Conservation (phyloP, 2,329 filamentous ascomycete species). For the Talaromyces sp. region DNA sequence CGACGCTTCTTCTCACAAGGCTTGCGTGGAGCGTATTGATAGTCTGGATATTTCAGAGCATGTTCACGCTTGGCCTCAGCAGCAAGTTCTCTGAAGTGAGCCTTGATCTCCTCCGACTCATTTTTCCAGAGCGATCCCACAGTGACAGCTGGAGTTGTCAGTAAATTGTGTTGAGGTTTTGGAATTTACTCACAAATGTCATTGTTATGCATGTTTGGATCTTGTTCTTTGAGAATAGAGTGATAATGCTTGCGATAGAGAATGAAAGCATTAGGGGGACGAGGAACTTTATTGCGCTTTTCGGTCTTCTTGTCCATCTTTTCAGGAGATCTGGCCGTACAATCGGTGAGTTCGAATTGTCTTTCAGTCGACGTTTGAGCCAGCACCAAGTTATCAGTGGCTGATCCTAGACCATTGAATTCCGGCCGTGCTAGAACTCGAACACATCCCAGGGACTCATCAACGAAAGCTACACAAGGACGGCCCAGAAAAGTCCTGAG, state of each 20-base stretch:
- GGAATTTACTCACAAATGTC: slow-evolving; percentile 39
- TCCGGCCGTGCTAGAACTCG: slow-evolving; percentile 30
- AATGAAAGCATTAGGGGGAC: slow-evolving; percentile 48
- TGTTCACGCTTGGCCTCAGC: slow-evolving; percentile 42
- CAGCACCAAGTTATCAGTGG: slow-evolving; percentile 24
- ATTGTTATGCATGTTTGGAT: slow-evolving; percentile 45
- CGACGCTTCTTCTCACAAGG: slow-evolving; percentile 47
- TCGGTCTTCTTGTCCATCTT: slow-evolving; percentile 12
- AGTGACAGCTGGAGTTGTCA: slow-evolving; percentile 32
- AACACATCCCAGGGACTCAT: slow-evolving; percentile 29
- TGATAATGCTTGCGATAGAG: slow-evolving; percentile 45
- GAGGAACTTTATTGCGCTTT: slow-evolving; percentile 38
- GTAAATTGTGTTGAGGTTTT: not conserved
- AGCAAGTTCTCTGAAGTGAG: slow-evolving; percentile 38
- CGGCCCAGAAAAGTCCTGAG: slow-evolving; percentile 27
- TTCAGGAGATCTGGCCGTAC: slow-evolving; percentile 1
- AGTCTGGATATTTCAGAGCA: slow-evolving; percentile 40
- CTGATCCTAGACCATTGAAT: slow-evolving; percentile 25
- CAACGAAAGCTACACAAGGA: slow-evolving; percentile 28
- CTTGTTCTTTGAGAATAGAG: slow-evolving; percentile 34
- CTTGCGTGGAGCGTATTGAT: slow-evolving; percentile 48
- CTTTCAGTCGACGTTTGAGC: not conserved
- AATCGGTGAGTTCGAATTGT: not conserved
- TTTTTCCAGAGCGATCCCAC: slow-evolving; percentile 43
- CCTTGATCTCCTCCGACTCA: slow-evolving; percentile 36